Evolutionary conservation across 2,329 filamentous ascomycete species (phyloP).

Genomic region (Calonectria pseudoturangicola): DNA sequence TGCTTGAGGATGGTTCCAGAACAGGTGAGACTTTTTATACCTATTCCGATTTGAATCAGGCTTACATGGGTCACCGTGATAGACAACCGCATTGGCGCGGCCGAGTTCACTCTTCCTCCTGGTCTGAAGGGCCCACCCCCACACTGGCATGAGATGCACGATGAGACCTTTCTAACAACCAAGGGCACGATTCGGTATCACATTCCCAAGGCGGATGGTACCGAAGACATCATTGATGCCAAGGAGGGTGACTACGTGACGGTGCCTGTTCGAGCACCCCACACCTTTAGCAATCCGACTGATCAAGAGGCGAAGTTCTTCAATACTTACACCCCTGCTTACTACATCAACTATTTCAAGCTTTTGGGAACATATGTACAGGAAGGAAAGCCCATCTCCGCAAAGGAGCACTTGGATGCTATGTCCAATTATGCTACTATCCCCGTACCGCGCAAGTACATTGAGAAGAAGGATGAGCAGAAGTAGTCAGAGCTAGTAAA

Average conservation of each 20-base stretch:
- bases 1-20: constrained; percentile 36
- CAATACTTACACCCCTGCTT: constrained; percentile 37
- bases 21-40: constrained; percentile 9
- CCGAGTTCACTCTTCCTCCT: constrained; percentile 39
- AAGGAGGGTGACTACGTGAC: constrained; percentile 38
- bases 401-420: constrained; percentile 39
- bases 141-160: constrained; percentile 42
- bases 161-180: constrained; percentile 35
- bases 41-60: not conserved
- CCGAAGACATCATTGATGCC: constrained; percentile 35
- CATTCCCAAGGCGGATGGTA: constrained; percentile 36
- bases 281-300: constrained; percentile 37
- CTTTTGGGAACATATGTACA: constrained; percentile 37
- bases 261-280: constrained; percentile 33
- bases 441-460: constrained; percentile 29
- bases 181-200: constrained; percentile 37
- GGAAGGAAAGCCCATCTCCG: constrained; percentile 36
- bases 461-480: constrained; percentile 22
- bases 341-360: constrained; percentile 41
- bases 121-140: constrained; percentile 30
- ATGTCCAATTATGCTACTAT: constrained; percentile 39
- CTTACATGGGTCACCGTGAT: not conserved
- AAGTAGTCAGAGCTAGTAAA: not conserved
- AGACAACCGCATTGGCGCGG: constrained; percentile 39
- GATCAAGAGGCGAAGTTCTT: constrained; percentile 38